These are phyloP conservation scores for Cylindrotheca closterium DNA, from an alignment of 108 stramenopile genomes.

Conservation along the genomic window DNA sequence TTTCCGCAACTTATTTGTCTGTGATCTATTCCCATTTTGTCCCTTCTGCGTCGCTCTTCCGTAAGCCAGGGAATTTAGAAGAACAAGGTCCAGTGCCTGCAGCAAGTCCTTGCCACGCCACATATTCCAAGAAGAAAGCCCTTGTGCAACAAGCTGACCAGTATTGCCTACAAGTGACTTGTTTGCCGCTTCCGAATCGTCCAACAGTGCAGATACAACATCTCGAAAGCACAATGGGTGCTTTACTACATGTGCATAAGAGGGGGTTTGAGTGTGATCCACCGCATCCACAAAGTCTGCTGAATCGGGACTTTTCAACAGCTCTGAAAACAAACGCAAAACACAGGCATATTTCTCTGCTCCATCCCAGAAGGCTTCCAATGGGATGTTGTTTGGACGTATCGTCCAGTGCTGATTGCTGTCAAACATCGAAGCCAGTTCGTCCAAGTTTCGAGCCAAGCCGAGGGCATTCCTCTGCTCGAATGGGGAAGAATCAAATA, in stretches of 20 bases:
- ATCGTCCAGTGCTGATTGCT: constrained; percentile 17
- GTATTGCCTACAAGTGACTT: constrained; percentile 18
- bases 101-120: constrained; percentile 61
- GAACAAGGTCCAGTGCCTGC: constrained; percentile 69
- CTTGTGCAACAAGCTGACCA: constrained; percentile 33
- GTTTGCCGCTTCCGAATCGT: constrained; percentile 21
- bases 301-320: constrained; percentile 43
- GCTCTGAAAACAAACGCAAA: constrained; percentile 39
- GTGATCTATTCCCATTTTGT: constrained; percentile 31
- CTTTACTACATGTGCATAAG: constrained; percentile 44
- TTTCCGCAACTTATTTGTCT: constrained; percentile 51
- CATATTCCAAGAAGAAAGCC: constrained; percentile 59
- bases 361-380: constrained; percentile 36
- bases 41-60: constrained; percentile 37
- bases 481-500: neutral
- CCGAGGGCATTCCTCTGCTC: constrained; percentile 21
- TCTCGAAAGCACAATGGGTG: constrained; percentile 65
- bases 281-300: constrained; percentile 45
- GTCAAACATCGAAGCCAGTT: constrained; percentile 35
- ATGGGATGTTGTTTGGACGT: constrained; percentile 13
- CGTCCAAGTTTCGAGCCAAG: constrained; percentile 34
- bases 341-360: constrained; percentile 33
- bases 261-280: constrained; percentile 34
- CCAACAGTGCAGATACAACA: constrained; percentile 45
- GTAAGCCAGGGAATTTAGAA: constrained; percentile 69